phyloP scores from a whole-genome alignment of 164 flowering plant species.

The Cinnamomum chago region DNA sequence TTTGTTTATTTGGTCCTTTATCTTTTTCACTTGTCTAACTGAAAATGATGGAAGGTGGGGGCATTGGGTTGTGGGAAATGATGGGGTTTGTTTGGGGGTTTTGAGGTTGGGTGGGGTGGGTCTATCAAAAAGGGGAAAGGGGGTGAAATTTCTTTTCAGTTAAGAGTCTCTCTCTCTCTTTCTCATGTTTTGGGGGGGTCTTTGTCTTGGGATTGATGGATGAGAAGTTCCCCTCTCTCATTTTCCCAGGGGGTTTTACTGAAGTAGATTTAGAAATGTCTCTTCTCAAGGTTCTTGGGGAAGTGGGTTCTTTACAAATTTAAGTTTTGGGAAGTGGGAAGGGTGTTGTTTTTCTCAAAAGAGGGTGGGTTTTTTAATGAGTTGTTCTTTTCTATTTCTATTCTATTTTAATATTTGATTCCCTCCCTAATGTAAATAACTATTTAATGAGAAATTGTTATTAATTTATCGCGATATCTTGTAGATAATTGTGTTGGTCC shows the following conservation, averaged over 20 bases:
- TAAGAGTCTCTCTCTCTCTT: background rate
- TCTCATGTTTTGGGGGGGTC: background rate
- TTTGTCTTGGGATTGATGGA: constrained; percentile 60
- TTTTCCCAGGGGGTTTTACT: constrained; percentile 39
- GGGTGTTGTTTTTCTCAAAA: constrained; percentile 22
- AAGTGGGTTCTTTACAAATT: constrained; percentile 31
- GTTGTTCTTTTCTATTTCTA: too few species aligned
- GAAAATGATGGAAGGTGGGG: constrained; percentile 59
- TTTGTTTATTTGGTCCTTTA: constrained; percentile 6
- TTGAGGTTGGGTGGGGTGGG: constrained; percentile 10
- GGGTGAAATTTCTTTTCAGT: background rate
- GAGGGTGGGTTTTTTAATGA: background rate
- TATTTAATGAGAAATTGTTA: background rate
- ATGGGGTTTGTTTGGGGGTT: constrained; percentile 19
- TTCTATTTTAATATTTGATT: too few species aligned
- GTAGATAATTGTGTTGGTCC: background rate
- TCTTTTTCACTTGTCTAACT: constrained; percentile 40
- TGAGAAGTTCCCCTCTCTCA: constrained; percentile 26
- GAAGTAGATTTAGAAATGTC: constrained; percentile 58
- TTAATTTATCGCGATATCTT: constrained; percentile 1
- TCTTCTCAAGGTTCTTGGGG: constrained; percentile 49
- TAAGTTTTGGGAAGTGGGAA: constrained; percentile 44
- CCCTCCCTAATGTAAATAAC: too few species aligned
- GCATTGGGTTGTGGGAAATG: constrained; percentile 56
- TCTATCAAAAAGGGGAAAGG: constrained; percentile 5